These are phyloP conservation scores for Xylariaceae sp. DNA, from an alignment of 2,329 filamentous ascomycete genomes.

Conservation along the genomic window DNA sequence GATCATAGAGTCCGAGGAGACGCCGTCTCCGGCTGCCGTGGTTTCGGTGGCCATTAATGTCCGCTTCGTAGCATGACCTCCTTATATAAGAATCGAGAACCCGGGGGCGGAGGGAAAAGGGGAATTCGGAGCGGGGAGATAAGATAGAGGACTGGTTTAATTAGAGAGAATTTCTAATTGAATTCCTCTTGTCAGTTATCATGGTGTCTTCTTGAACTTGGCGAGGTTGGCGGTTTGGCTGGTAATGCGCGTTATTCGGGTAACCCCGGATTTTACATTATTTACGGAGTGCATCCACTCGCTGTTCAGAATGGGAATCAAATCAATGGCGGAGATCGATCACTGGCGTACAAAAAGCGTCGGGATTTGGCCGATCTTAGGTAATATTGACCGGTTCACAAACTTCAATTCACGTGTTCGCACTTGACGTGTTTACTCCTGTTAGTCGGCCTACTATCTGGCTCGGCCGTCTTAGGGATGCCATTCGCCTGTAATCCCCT, in stretches of 20 bases:
- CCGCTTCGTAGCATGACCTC: not conserved
- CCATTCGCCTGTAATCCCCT: not conserved
- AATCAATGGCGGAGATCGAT: not conserved
- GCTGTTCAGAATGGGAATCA: no score
- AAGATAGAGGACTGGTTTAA: not conserved
- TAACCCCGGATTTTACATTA: no score
- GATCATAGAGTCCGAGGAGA: constrained; percentile 23
- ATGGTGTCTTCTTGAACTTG: not conserved
- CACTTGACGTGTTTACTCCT: not conserved
- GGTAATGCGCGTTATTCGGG: no score
- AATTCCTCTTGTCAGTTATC: not conserved
- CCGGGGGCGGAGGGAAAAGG: not conserved
- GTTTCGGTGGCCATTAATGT: not conserved
- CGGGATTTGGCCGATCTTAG: not conserved
- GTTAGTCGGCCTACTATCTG: not conserved
- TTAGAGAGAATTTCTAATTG: not conserved
- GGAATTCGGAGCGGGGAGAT: not conserved
- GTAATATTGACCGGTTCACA: no score
- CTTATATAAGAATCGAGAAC: not conserved
- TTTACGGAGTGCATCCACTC: no score
- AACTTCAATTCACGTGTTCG: not conserved
- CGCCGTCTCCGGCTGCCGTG: not conserved
- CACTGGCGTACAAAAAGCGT: not conserved
- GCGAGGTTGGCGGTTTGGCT: no score
- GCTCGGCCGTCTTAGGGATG: not conserved